phyloP scores from a whole-genome alignment of 306 rosid species.

The Lathyrus tuberosus region DNA sequence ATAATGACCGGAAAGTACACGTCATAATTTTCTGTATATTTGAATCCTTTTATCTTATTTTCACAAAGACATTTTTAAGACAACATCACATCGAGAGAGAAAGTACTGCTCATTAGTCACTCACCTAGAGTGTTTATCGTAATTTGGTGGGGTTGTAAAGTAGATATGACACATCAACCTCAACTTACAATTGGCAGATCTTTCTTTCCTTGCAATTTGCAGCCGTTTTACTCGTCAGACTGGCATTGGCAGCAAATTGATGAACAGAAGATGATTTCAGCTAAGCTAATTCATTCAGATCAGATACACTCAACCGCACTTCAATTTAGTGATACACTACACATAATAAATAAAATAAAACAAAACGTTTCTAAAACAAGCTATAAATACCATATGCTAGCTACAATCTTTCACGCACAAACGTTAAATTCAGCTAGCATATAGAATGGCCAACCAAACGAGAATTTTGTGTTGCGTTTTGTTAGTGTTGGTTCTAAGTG shows the following conservation, averaged over 20 bases:
- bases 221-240: constrained; percentile 15
- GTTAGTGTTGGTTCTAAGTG: constrained; percentile 35
- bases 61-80: too few species aligned
- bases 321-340: background rate
- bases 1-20: too few species aligned
- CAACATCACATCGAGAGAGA: too few species aligned
- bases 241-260: background rate
- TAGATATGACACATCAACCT: constrained; percentile 42
- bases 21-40: too few species aligned
- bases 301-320: constrained; percentile 43
- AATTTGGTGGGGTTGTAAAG: constrained; percentile 36
- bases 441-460: background rate
- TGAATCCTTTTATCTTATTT: too few species aligned
- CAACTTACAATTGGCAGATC: constrained; percentile 9
- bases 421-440: constrained; percentile 1
- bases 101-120: background rate
- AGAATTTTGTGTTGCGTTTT: constrained; percentile 33
- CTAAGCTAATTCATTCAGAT: background rate
- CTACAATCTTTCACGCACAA: constrained; percentile 23
- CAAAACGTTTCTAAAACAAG: background rate
- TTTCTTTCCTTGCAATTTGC: constrained; percentile 33
- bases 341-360: background rate
- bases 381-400: constrained; percentile 42
- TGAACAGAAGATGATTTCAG: background rate
- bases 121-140: background rate